Conservation (phyloP, 306 rosid species). For the Arachis stenosperma region DNA sequence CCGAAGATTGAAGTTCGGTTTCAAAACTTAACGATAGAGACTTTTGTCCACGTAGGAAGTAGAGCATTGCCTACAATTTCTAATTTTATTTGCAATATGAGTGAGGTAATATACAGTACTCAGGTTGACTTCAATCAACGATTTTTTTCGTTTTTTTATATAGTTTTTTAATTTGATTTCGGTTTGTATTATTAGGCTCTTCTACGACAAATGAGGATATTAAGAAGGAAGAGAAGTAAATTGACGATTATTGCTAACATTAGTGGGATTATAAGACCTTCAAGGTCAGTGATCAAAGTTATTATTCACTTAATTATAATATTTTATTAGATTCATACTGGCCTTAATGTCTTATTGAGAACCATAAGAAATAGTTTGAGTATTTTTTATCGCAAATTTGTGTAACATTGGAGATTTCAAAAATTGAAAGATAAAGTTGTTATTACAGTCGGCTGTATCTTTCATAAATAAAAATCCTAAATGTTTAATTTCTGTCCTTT, state of each 20-base stretch:
- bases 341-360: too few relatives aligned
- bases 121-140: neutral
- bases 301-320: neutral
- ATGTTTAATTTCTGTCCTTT: neutral
- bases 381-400: conserved; percentile 5
- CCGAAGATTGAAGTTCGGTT: conserved; percentile 96
- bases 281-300: conserved; percentile 53
- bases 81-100: conserved; percentile 80
- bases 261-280: conserved; percentile 87
- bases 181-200: conserved; percentile 52
- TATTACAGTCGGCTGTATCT: neutral
- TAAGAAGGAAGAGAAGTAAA: conserved; percentile 66
- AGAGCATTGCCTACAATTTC: conserved; percentile 97
- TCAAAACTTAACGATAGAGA: conserved; percentile 73
- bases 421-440: neutral
- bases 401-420: neutral
- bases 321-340: too few relatives aligned
- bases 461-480: conserved; percentile 21
- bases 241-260: conserved; percentile 79
- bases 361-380: neutral
- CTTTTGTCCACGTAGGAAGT: conserved; percentile 91
- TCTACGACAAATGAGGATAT: conserved; percentile 64
- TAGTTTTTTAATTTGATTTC: conserved; percentile 6
- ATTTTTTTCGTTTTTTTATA: neutral
- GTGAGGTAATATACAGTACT: conserved; percentile 56